These are phyloP conservation scores for Phyllachora maydis DNA, from an alignment of 2,329 filamentous ascomycete genomes.

Conservation along the genomic window DNA sequence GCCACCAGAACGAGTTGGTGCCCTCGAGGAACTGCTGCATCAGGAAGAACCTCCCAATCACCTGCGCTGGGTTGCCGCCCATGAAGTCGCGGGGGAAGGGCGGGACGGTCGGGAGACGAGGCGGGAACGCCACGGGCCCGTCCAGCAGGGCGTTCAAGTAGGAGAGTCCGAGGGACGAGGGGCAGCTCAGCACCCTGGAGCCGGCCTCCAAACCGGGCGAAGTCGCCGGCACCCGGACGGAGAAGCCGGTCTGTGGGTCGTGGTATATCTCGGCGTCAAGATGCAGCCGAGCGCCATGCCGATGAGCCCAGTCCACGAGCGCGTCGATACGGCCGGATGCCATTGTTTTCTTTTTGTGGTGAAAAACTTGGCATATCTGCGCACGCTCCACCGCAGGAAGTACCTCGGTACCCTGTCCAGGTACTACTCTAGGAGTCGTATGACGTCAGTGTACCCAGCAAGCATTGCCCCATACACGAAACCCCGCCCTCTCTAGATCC, in stretches of 20 bases:
- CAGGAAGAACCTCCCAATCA: constrained; percentile 46
- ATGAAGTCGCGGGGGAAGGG: constrained; percentile 29
- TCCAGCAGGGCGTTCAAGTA: constrained; percentile 31
- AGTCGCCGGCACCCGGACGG: constrained; percentile 23
- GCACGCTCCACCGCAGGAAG: too few relatives aligned
- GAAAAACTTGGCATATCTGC: too few relatives aligned
- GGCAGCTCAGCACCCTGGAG: constrained; percentile 28
- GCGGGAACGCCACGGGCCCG: constrained; percentile 8
- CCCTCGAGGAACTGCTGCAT: constrained; percentile 44
- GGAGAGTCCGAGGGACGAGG: constrained; percentile 31
- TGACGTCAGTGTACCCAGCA: too few relatives aligned
- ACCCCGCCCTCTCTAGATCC: too few relatives aligned
- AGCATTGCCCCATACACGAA: too few relatives aligned
- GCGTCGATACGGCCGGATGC: too few relatives aligned
- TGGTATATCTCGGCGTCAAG: constrained; percentile 31
- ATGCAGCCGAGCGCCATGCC: too few relatives aligned
- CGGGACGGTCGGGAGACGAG: constrained; percentile 4
- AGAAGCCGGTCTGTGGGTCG: constrained; percentile 27
- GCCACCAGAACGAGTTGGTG: constrained; percentile 39
- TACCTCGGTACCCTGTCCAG: too few relatives aligned
- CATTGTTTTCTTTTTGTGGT: too few relatives aligned
- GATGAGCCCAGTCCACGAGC: too few relatives aligned
- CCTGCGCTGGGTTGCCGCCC: constrained; percentile 27
- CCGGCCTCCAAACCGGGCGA: constrained; percentile 9
- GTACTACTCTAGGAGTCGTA: too few relatives aligned